Base-by-base conservation (phyloP, 2,329 filamentous ascomycete genomes). In the Scedosporium minutisporum region DNA sequence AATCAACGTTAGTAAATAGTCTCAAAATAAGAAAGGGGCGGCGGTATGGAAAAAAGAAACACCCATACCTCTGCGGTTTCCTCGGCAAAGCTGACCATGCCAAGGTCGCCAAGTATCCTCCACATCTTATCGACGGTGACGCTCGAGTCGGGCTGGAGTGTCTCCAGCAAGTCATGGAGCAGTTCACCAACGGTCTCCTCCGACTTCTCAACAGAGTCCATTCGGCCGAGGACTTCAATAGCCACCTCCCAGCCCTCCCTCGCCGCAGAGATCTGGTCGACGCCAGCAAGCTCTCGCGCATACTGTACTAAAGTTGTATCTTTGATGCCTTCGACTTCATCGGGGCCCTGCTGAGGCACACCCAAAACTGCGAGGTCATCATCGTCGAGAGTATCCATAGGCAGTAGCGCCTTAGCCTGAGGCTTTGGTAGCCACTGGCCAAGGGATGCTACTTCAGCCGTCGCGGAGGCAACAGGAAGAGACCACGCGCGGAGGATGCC, bases 241-340 rank as follows among this genome's bases (percentile, higher is more conserved):
- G 92, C 89, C 70, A 97, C 77, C 75, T 97, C 91, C 93, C 93
- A 97, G 7, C 93, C 93, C 68, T 93, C 87, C 44, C 82, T 78
- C 14, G 74, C 70, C 3, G 75, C 68, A 1, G 75, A 76, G 57
- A 86, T 71, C 23, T 80, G 76, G 62, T 82, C 78, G 65, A 81
- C 80, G 64, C 80, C 80, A 38, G 88, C 80, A 21, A 93, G 72
- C 25, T 83, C 81, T 60, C 87, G 81, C 0, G 93, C 89, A 72
- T 96, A 97, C 58, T 85, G 78, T 6, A 87, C 82, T 6, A 97
- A 79, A 3, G 93, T 85, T 41, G 89, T 87, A 71, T 97, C 92
- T 71, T 93, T 92, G 65, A 87, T 86, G 6, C 91, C 80, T 64
- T 85, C 81, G 58, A 81, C 71, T 66, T 87, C 82, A 62, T 86